A percentile compares a stretch with the other conserved stretches of the same genome.
These are phyloP conservation scores for Sporothrix curviconia DNA, from an alignment of 2,329 filamentous ascomycete species.

Conservation along the genomic window DNA sequence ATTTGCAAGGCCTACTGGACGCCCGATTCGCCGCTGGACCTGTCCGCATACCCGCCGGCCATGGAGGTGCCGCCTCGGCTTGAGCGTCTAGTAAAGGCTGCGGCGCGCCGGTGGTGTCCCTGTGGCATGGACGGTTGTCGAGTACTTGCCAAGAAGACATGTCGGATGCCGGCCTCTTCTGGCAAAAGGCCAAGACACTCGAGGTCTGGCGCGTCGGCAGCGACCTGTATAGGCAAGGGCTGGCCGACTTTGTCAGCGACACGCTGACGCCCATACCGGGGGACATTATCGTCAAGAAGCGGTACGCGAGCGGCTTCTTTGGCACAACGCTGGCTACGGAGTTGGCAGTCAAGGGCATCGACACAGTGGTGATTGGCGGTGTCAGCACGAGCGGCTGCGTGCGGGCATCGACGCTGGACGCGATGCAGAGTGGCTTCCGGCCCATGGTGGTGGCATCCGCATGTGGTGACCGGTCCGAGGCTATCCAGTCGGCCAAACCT, in stretches of 20 bases:
- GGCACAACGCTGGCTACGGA: conserved; percentile 38
- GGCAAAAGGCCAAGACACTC: conserved; percentile 35
- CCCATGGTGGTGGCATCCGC: conserved; percentile 41
- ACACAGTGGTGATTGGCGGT: conserved; percentile 40
- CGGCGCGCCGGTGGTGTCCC: conserved; percentile 32
- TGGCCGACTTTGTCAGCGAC: conserved; percentile 31
- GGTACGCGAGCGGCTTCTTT: conserved; percentile 41
- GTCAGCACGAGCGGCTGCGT: conserved; percentile 43
- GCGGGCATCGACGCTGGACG: conserved; percentile 37
- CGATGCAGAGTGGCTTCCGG: conserved; percentile 38
- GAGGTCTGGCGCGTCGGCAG: conserved; percentile 36
- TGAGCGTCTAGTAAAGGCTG: conserved; percentile 33
- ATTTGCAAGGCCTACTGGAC: conserved; percentile 43
- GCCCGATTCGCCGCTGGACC: conserved; percentile 35
- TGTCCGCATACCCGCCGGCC: conserved; percentile 31
- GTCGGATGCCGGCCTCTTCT: conserved; percentile 39
- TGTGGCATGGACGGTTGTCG: conserved; percentile 38
- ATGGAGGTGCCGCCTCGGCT: conserved; percentile 32
- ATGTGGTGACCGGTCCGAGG: conserved; percentile 38
- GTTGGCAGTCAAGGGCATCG: conserved; percentile 25
- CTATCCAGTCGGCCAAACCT: conserved; percentile 39
- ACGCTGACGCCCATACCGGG: conserved; percentile 31
- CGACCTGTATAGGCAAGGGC: conserved; percentile 24
- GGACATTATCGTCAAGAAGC: conserved; percentile 36
- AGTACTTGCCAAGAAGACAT: conserved; percentile 38